phyloP scores from a whole-genome alignment of 495 filamentous ascomycete genomes.

The Neurospora sp. region DNA sequence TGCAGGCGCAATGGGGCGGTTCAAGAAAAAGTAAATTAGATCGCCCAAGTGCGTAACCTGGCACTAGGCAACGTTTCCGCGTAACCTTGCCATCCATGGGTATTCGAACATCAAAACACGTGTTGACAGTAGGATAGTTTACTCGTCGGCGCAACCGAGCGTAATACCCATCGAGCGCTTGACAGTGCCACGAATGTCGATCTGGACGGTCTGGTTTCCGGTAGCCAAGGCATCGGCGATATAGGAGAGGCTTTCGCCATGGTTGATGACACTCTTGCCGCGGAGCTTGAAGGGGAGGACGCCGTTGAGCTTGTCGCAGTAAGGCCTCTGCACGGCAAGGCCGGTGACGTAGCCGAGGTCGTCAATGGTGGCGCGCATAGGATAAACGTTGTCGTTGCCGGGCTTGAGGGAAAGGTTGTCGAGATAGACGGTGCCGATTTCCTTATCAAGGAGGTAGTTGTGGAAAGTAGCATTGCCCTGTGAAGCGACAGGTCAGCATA shows the following conservation, averaged over 20 bases:
- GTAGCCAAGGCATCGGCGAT: conserved; percentile 38
- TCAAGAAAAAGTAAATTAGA: background rate
- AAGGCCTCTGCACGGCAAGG: conserved; percentile 14
- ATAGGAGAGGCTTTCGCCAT: conserved; percentile 52
- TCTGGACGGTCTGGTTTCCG: conserved; percentile 24
- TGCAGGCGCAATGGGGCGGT: background rate
- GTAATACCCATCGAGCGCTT: conserved; percentile 8
- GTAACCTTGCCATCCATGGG: background rate
- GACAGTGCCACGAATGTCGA: conserved; percentile 23
- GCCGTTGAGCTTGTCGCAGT: conserved; percentile 36
- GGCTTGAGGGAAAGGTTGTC: conserved; percentile 49
- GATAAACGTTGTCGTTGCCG: conserved; percentile 45
- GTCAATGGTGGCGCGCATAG: conserved; percentile 43
- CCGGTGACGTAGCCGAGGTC: conserved; percentile 13
- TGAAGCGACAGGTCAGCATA: conserved; percentile 9
- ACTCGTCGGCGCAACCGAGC: conserved; percentile 11
- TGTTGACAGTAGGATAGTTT: background rate
- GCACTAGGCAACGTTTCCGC: background rate
- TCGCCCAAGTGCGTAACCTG: background rate
- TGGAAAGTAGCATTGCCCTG: conserved; percentile 58
- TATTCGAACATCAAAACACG: background rate
- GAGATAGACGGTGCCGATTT: conserved; percentile 46
- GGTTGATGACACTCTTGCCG: conserved; percentile 47
- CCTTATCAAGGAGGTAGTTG: conserved; percentile 40
- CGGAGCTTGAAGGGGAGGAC: conserved; percentile 49